Percentiles rank a stretch among this genome's conserved stretches.
phyloP scores from a whole-genome alignment of 305 asterid species.

The Nicotiana rustica region DNA sequence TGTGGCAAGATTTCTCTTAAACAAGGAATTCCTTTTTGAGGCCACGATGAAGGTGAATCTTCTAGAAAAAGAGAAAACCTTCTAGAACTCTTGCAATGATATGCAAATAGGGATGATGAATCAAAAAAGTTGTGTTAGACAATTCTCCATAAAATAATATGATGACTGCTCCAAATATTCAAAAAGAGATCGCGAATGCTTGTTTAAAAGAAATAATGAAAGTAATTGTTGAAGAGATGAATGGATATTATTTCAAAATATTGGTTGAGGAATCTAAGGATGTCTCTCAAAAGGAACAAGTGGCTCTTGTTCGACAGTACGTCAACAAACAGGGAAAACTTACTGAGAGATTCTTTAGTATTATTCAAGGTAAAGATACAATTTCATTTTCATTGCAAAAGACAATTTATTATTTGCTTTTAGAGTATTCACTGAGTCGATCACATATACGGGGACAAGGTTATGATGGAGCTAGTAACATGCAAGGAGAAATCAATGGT shows the following conservation, averaged over 20 bases:
- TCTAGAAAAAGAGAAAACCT: background rate
- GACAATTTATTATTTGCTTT: background rate
- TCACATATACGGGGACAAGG: slow-evolving; percentile 27
- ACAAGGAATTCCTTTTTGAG: slow-evolving; percentile 22
- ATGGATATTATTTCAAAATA: background rate
- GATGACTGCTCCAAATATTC: background rate
- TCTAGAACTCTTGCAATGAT: background rate
- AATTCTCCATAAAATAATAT: background rate
- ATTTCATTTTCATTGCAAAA: background rate
- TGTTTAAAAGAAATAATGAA: background rate
- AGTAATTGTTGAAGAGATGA: background rate
- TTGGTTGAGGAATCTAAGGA: background rate
- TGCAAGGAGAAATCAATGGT: slow-evolving; percentile 32
- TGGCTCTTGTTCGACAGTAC: background rate
- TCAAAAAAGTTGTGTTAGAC: background rate
- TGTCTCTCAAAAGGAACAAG: no score
- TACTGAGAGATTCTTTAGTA: background rate
- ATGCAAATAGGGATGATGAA: background rate
- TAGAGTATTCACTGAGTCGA: background rate
- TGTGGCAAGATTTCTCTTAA: background rate
- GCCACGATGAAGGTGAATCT: slow-evolving; percentile 26
- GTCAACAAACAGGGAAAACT: background rate
- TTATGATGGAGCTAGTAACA: slow-evolving; percentile 36
- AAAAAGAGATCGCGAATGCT: background rate
- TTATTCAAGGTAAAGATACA: background rate